Evolutionary conservation across 2,329 filamentous ascomycete species (phyloP), one percentile per base, ranked within the genome.

Genomic region (Lizonia empirigonia): DNA sequence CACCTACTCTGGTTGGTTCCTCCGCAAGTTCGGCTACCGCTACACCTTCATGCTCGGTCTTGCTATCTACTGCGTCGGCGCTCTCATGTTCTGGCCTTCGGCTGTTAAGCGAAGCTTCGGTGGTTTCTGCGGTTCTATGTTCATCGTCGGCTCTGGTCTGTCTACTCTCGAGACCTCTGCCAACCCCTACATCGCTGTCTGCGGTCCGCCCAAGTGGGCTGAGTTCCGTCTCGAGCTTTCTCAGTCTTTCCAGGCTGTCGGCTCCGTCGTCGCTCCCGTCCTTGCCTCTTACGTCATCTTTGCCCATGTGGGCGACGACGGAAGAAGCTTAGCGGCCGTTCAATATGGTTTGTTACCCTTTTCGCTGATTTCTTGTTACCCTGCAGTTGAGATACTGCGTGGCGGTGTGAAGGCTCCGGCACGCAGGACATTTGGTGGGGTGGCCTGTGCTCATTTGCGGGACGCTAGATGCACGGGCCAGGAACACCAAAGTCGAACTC

Each of bases 21-120:
- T 94, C 7, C 83, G 89, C 16, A 82, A 83, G 50, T 89, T 87
- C 41, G 90, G 90, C 3, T 94, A 91, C 75, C 89, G 90, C 59
- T 85, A 85, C 33, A 90, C 89, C 0, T 92, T 94, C 62, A 92
- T 94, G 53, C 79, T 86, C 22, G 90, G 89, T 29, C 78, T 91
- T 6, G 78, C 74, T 50, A 79, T 91, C 35, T 90, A 90, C 70
- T 82, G 79, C 53, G 81, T 86, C 62, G 80, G 82, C 57, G 90
- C 88, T 27, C 84, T 93, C 57, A 90, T 91, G 75, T 92, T 93
- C 75, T 94, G 89, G 90, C 90, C 90, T 0, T 88, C 86, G 1
- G 88, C 87, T 7, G 83, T 92, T 8, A 82, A 90, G 52, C 80
- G 81, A 35, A 88, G 84, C 13, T 92, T 91, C 64, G 83, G 80